Conservation (phyloP, 495 filamentous ascomycete species). For the Hypoxylon crocopeplum region DNA sequence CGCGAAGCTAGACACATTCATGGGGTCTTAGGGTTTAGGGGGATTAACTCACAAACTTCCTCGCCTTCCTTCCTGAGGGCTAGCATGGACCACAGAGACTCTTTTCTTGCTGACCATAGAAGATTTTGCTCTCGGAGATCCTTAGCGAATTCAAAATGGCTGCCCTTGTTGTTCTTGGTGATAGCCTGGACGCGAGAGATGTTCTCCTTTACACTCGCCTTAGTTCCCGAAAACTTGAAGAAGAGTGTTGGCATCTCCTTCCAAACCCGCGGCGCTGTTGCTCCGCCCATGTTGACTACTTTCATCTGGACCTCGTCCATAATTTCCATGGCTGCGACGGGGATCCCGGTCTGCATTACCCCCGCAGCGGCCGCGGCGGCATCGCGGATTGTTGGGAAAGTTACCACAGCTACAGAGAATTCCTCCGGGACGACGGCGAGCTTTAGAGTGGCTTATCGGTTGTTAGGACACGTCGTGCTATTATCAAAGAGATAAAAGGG, state of each 20-base stretch:
- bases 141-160: conserved; percentile 77
- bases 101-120: conserved; percentile 79
- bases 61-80: conserved; percentile 67
- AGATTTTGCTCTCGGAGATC: conserved; percentile 70
- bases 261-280: conserved; percentile 71
- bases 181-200: conserved; percentile 70
- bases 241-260: conserved; percentile 81
- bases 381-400: conserved; percentile 74
- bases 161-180: conserved; percentile 65
- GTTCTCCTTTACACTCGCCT: conserved; percentile 71
- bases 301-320: conserved; percentile 86
- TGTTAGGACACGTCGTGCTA: background rate
- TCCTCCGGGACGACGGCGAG: conserved; percentile 76
- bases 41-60: conserved; percentile 58
- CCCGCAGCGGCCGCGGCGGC: conserved; percentile 73
- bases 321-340: conserved; percentile 80
- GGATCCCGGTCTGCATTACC: conserved; percentile 75
- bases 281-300: conserved; percentile 75
- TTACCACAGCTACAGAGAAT: conserved; percentile 76
- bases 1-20: background rate
- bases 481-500: background rate
- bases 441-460: conserved; percentile 66
- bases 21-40: background rate
- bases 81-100: conserved; percentile 77
- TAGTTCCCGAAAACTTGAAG: conserved; percentile 84